Evolutionary conservation across 441 rosid genomes (phyloP), one percentile per base, ranked within the genome.

Genomic region (Gossypium gossypioides): DNA sequence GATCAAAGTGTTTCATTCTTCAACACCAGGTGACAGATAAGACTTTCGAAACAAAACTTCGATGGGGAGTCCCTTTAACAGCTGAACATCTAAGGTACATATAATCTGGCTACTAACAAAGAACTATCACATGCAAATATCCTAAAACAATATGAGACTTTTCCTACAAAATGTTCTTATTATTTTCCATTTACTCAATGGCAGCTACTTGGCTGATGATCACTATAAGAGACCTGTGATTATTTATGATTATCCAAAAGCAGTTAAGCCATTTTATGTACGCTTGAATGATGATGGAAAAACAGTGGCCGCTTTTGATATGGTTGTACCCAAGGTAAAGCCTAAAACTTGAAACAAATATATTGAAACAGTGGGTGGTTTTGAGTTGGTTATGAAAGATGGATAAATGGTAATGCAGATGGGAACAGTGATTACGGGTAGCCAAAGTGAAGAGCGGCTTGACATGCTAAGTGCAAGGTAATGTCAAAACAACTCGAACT

Each of bases 401-500:
- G 10, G 15, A 37, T n/a, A 54, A 54, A 18, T 58, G 75, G 52
- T 74, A 42, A 57, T 75, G 82, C 84, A 93, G 97, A 84, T 85
- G 19, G 97, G 99, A 50, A 79, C 72, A 71, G 29, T 91, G 69
- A 81, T 92, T 77, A 74, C 84, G 1, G 97, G 99, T 37, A 77
- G 90, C 89, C 96, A 95, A 83, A 89, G 77, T 48, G 99, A 95
- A 81, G 97, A 92, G 74, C 89, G 97, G 27, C 5, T 89, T n/a
- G 81, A 81, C 52, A 54, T 69, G 48, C 68, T 92, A 22, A 72
- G 73, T 68, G 34, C 75, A 48, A 94, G 91, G 96, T 87, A 57
- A 42, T 42, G n/a, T 42, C 48, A 42, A 42, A 42, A 42, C 48
- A 42, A 42, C 48, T 42, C 48, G 4, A 42, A 42, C 48, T 42